Evolutionary conservation across 1,139 yeast species (phyloP), one percentile per base, ranked within the genome.

Genomic region (Arxiozyma bovina): DNA sequence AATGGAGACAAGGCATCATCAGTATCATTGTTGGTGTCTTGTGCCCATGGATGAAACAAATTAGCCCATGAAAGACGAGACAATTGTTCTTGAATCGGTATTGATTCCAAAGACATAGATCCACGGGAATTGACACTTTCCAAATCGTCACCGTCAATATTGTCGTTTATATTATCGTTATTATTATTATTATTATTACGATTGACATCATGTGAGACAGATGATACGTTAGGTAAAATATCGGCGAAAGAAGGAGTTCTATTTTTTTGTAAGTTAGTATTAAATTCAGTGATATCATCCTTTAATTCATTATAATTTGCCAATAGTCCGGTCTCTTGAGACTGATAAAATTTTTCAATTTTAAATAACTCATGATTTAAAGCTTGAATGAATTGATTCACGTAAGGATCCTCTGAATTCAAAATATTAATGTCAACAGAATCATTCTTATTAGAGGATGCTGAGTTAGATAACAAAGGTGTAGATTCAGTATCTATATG

Each of bases 261-360:
- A 56, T 53, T 61, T 34, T 53, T 61, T 63, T 42, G 25, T n/a
- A 54, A 42, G 46, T 53, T 48, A 23, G 54, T 56, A 48, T 68
- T 70, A 44, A 66, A 68, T 51, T 72, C 74, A 22, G 58, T 61
- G 2, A 65, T 64, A 58, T 82, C 87, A 40, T 69, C 69, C 27
- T 78, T 70, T 59, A 83, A 71, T 51, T 74, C 79, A 34, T 80
- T 79, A 54, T 80, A 75, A 52, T 74, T 76, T 25, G 69, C 70
- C 58, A 76, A 78, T n/a, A 80, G 73, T 44, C 72, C 73, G 1
- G 72, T 68, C 64, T 84, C 87, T 64, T 82, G 85, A 27, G 72
- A 70, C 51, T 72, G 70, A 65, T 79, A 85, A 60, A 85, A 85
- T 38, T 73, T 75, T 64, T 84, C 88, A 50, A 84, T 79, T 62